Evolutionary conservation across 768 basidiomycete genomes (phyloP), one percentile per base, ranked within the genome.

Genomic region (Lactarius trivialis): DNA sequence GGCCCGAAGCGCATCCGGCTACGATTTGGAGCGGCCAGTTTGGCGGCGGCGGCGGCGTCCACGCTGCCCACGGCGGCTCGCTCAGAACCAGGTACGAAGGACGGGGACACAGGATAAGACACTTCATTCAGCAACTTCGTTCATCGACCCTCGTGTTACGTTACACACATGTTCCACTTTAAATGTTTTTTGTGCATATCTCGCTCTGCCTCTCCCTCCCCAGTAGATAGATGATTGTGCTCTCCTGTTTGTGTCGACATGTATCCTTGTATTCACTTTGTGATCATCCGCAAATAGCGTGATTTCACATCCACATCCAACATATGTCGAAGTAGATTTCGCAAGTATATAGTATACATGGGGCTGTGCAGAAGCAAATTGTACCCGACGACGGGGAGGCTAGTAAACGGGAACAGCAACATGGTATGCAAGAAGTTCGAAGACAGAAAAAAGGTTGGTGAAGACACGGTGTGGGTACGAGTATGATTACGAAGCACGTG

Each of bases 1-100:
- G 58, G 51, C 26, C 78, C 77, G 56, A 89, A 85, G 74, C 89
- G 88, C 72, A 81, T 92, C 70, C 90, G 89, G 74, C 76, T 92
- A 63, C 87, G 83, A 73, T 78, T 91, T 62, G 83, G 85, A 21
- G 71, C 76, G 17, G 74, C 76, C n/a, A 77, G 76, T 21, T 68
- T 78, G 54, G 74, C 75, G 9, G 73, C 66, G 12, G 68, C 45
- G 21, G 24, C 71, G 26, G 55, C 65, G 41, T 67, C 71, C 33
- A 63, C 75, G 50, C 72, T 77, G 55, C 66, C 63, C 37, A 24
- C 73, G n/a, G 69, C 79, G 28, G 65, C 76, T 12, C 78, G 83
- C 70, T 82, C 88, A 84, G 81, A 84, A 79, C 73, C 79, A 63
- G 79, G 82, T 69, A 78, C 80, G 61, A 89, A 89, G 74, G 86